Conservation (phyloP, 179 eudicot species). For the Beta macrorhiza region DNA sequence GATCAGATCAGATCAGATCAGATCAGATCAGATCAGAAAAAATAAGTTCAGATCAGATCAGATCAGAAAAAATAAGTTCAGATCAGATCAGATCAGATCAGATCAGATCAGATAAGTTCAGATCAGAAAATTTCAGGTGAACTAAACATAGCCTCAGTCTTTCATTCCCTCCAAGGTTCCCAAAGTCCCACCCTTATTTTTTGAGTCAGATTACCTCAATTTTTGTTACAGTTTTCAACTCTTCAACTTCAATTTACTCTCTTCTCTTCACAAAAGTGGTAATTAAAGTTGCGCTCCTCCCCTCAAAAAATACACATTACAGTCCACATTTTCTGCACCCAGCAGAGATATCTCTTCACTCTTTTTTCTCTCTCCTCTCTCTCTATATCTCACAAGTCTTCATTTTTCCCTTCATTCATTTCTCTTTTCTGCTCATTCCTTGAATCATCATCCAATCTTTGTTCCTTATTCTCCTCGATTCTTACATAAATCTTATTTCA, state of each 20-base stretch:
- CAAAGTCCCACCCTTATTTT: background rate
- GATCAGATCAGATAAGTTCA: too few relatives aligned
- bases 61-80: too few relatives aligned
- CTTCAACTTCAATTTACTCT: background rate
- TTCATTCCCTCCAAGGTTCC: too few relatives aligned
- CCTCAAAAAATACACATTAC: background rate
- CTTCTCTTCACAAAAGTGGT: background rate
- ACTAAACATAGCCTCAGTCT: too few relatives aligned
- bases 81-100: too few relatives aligned
- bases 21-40: too few relatives aligned
- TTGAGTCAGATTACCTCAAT: background rate
- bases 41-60: too few relatives aligned
- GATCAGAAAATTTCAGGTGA: too few relatives aligned
- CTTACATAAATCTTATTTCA: constrained; percentile 13
- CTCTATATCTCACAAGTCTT: background rate
- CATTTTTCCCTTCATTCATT: background rate
- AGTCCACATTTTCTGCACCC: constrained; percentile 35
- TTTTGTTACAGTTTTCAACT: background rate
- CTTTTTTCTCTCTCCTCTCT: background rate
- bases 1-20: too few relatives aligned
- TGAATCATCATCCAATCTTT: constrained; percentile 14
- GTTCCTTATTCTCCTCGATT: constrained; percentile 22
- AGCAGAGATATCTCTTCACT: constrained; percentile 27
- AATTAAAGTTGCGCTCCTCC: background rate
- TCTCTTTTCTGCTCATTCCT: constrained; percentile 11